Evolutionary conservation across 2,329 filamentous ascomycete genomes (phyloP).

Genomic region (Calonectria hawksworthii): DNA sequence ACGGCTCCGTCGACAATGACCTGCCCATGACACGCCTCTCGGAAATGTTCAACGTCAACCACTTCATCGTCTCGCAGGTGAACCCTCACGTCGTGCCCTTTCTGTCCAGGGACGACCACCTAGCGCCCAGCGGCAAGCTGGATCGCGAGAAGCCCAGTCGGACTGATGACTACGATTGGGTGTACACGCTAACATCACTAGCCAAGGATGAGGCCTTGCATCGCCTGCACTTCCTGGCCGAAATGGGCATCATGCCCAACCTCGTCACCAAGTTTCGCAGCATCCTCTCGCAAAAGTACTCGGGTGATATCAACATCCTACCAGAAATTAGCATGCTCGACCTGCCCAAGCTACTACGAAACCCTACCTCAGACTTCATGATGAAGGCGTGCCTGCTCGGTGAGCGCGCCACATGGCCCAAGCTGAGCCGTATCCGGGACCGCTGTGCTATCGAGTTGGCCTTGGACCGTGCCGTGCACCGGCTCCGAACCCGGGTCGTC

Average conservation of each 20-base stretch:
- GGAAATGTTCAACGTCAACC: conserved; percentile 98
- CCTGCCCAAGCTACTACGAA: conserved; percentile 82
- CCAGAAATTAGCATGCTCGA: conserved; percentile 83
- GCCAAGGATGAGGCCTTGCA: conserved; percentile 86
- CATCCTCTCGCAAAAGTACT: conserved; percentile 91
- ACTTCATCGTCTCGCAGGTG: conserved; percentile 97
- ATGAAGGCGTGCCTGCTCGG: conserved; percentile 80
- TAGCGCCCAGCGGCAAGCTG: conserved; percentile 54
- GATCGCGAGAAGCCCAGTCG: conserved; percentile 43
- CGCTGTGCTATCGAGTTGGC: conserved; percentile 91
- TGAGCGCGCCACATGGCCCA: conserved; percentile 92
- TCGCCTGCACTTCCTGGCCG: conserved; percentile 83
- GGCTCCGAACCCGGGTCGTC: conserved; percentile 75
- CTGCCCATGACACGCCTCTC: conserved; percentile 90
- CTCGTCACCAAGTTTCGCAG: conserved; percentile 83
- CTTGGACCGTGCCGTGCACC: conserved; percentile 80
- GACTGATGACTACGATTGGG: conserved; percentile 66
- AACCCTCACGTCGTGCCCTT: conserved; percentile 96
- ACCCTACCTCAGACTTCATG: conserved; percentile 92
- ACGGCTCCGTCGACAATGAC: conserved; percentile 95
- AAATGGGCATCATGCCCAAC: conserved; percentile 85
- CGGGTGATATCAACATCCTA: conserved; percentile 94
- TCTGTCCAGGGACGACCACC: conserved; percentile 78
- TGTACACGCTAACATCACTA: conserved; percentile 77
- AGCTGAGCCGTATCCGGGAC: conserved; percentile 86